Evolutionary conservation across 768 basidiomycete species (phyloP).

Genomic region (Austroboletus eburneus): DNA sequence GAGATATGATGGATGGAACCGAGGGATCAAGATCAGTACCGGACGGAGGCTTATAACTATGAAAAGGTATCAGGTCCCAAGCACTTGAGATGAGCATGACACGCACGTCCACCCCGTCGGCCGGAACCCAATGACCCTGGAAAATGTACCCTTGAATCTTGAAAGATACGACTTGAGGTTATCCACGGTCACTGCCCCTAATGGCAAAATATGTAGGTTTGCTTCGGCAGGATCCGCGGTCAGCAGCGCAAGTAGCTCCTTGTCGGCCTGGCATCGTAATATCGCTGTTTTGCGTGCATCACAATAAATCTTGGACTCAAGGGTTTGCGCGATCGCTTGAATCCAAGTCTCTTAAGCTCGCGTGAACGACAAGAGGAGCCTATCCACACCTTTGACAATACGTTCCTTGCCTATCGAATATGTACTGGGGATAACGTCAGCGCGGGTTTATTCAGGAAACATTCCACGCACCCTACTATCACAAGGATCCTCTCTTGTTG

Average conservation of each 20-base stretch:
- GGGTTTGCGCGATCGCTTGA: constrained; percentile 77
- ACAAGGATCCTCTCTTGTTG: constrained; percentile 46
- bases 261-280: constrained; percentile 78
- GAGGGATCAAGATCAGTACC: constrained; percentile 61
- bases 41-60: constrained; percentile 61
- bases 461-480: constrained; percentile 60
- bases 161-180: constrained; percentile 72
- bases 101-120: constrained; percentile 97
- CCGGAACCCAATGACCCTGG: constrained; percentile 73
- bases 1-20: constrained; percentile 64
- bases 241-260: constrained; percentile 73
- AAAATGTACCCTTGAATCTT: constrained; percentile 67
- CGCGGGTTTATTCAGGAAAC: not conserved
- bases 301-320: constrained; percentile 84
- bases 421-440: constrained; percentile 49
- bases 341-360: not conserved
- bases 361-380: not conserved
- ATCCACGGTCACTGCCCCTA: constrained; percentile 72
- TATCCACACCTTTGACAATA: constrained; percentile 81
- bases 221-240: constrained; percentile 73
- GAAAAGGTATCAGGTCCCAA: constrained; percentile 2
- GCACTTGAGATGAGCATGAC: not conserved
- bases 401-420: constrained; percentile 98
- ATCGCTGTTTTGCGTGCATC: constrained; percentile 81
- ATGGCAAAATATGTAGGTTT: constrained; percentile 81